phyloP scores from a whole-genome alignment of 495 filamentous ascomycete species.

The Tuber microsphaerosporum region DNA sequence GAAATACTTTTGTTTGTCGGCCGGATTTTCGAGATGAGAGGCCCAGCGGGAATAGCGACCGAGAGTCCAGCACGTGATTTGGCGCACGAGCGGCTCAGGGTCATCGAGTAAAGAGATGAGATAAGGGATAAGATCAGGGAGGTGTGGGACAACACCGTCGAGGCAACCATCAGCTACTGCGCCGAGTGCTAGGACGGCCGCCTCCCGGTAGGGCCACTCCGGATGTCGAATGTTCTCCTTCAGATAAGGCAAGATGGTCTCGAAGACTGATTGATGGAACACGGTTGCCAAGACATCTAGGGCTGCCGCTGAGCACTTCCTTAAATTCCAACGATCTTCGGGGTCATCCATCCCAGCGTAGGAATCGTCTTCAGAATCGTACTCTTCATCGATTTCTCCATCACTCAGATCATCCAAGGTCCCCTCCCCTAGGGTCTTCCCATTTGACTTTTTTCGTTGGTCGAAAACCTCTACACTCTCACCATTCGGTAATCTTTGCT shows the following conservation, averaged over 20 bases:
- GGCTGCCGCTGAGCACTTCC: slow-evolving; percentile 95
- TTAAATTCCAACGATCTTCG: slow-evolving; percentile 89
- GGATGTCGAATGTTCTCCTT: slow-evolving; percentile 79
- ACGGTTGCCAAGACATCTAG: slow-evolving; percentile 88
- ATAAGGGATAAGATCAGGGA: slow-evolving; percentile 84
- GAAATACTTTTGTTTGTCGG: slow-evolving; percentile 68
- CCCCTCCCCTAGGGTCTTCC: slow-evolving; percentile 50
- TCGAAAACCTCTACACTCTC: slow-evolving; percentile 45
- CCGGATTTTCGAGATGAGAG: slow-evolving; percentile 59
- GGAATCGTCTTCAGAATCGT: slow-evolving; percentile 64
- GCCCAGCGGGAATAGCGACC: slow-evolving; percentile 94
- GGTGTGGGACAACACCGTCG: slow-evolving; percentile 77
- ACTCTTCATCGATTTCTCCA: slow-evolving; percentile 74
- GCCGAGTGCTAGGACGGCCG: slow-evolving; percentile 87
- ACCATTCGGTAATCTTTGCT: slow-evolving; percentile 45
- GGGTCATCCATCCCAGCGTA: slow-evolving; percentile 54
- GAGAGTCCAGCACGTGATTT: slow-evolving; percentile 97
- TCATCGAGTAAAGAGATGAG: slow-evolving; percentile 82
- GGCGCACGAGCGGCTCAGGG: slow-evolving; percentile 80
- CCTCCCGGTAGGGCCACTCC: slow-evolving; percentile 90
- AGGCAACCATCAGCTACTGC: slow-evolving; percentile 95
- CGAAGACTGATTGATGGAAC: slow-evolving; percentile 81
- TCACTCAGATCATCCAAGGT: slow-evolving; percentile 74
- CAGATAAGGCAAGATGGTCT: slow-evolving; percentile 83
- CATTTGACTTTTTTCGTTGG: slow-evolving; percentile 47